These are phyloP conservation scores for Rhodotorula sp. DNA, from an alignment of 1,284 basidiomycete genomes.

Conservation along the genomic window DNA sequence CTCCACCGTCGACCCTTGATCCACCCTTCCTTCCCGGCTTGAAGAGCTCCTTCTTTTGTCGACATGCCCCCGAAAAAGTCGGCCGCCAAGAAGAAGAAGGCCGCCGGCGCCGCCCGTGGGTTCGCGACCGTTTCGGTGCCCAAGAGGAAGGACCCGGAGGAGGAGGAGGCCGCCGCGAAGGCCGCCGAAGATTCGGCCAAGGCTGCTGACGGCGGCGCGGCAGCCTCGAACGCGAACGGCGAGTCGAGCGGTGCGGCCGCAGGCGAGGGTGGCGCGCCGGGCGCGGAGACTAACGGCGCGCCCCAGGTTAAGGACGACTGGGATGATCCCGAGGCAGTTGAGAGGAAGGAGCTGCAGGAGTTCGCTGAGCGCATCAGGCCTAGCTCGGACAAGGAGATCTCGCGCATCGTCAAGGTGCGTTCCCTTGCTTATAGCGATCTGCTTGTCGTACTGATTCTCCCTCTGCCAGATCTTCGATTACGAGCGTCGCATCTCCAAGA, in stretches of 20 bases:
- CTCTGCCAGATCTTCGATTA: conserved; percentile 71
- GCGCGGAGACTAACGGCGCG: neutral
- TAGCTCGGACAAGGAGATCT: conserved; percentile 84
- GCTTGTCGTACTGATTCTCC: too few relatives aligned
- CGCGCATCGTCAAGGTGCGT: conserved; percentile 64
- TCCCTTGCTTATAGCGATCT: too few relatives aligned
- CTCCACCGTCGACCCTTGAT: neutral
- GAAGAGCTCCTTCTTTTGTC: too few relatives aligned
- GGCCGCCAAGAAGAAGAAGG: conserved; percentile 37
- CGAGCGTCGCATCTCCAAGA: conserved; percentile 74
- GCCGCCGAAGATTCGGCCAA: neutral
- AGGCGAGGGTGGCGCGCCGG: conserved; percentile 30
- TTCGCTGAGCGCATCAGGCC: conserved; percentile 82
- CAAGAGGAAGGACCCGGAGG: conserved; percentile 23
- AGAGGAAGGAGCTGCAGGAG: conserved; percentile 62
- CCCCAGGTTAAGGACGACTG: conserved; percentile 37
- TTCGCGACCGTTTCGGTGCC: conserved; percentile 41
- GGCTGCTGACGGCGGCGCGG: neutral
- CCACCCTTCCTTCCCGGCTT: neutral
- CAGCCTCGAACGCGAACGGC: neutral
- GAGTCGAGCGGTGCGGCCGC: conserved; percentile 28
- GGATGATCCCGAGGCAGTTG: conserved; percentile 54
- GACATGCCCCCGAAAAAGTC: conserved; percentile 40
- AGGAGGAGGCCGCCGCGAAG: neutral
- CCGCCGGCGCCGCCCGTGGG: conserved; percentile 24